Evolutionary conservation across 352 stramenopile genomes (phyloP).

Genomic region (Pythium insidiosum): DNA sequence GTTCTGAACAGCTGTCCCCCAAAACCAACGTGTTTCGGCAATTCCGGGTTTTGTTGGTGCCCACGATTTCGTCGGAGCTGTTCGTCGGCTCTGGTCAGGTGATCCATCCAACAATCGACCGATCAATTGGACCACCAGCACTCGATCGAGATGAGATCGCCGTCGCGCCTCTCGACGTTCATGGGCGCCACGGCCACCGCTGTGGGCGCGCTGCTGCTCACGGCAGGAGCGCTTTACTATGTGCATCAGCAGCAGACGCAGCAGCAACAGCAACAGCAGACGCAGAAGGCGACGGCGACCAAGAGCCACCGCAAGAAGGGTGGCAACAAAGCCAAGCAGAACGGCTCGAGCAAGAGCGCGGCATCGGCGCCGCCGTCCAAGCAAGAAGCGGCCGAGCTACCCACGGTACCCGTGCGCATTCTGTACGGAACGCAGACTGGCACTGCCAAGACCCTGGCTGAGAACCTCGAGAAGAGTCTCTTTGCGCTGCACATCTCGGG

Average conservation of each 20-base stretch:
- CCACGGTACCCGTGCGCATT: constrained; percentile 58
- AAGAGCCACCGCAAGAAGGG: constrained; percentile 13
- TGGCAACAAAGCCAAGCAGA: constrained; percentile 15
- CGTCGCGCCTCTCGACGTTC: neutral
- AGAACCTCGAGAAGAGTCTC: constrained; percentile 64
- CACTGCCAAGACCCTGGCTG: constrained; percentile 69
- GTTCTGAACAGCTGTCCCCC: too few species aligned
- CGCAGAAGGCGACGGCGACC: constrained; percentile 5
- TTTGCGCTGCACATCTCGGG: constrained; percentile 75
- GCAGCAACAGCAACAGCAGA: constrained; percentile 9
- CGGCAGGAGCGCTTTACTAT: constrained; percentile 31
- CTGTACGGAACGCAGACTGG: constrained; percentile 84
- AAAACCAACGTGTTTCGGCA: too few species aligned
- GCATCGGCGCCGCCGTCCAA: constrained; percentile 8
- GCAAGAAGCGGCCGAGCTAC: constrained; percentile 18
- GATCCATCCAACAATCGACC: too few species aligned
- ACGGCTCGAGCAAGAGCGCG: constrained; percentile 7
- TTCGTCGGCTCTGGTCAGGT: too few species aligned
- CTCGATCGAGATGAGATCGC: constrained; percentile 14
- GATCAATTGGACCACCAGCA: constrained; percentile 1
- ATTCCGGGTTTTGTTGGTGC: too few species aligned
- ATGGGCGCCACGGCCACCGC: constrained; percentile 16
- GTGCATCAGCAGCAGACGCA: too few species aligned
- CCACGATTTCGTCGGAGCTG: too few species aligned
- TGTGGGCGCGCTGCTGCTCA: constrained; percentile 40